Evolutionary conservation across 2,329 filamentous ascomycete species (phyloP).

Genomic region (Clonostachys rhizophaga): DNA sequence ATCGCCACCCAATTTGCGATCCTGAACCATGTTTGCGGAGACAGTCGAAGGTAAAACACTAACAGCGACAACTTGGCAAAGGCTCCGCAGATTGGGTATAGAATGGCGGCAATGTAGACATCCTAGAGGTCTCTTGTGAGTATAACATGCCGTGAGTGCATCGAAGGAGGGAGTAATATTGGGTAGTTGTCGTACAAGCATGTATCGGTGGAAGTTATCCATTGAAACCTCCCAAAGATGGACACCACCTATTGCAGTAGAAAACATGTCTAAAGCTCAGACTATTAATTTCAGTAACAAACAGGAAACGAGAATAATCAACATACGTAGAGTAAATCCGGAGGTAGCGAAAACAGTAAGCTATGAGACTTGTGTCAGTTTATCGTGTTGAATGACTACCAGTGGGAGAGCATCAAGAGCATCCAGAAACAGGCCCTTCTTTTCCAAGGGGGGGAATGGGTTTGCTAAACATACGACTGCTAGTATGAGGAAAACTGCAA

Average conservation of each 20-base stretch:
- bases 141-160: neutral
- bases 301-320: neutral
- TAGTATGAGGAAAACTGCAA: neutral
- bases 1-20: slow-evolving; percentile 15
- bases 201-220: slow-evolving; percentile 3
- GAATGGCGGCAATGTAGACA: slow-evolving; percentile 10
- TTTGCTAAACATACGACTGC: neutral
- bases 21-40: slow-evolving; percentile 19
- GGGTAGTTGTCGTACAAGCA: slow-evolving; percentile 1
- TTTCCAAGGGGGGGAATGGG: too few species aligned
- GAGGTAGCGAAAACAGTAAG: too few species aligned
- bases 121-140: slow-evolving; percentile 4
- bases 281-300: neutral
- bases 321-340: too few species aligned
- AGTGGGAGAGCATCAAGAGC: too few species aligned
- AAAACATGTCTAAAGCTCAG: neutral
- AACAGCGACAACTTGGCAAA: slow-evolving; percentile 23
- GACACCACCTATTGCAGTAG: slow-evolving; percentile 7
- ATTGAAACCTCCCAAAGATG: slow-evolving; percentile 14
- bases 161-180: neutral
- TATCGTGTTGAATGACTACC: too few species aligned
- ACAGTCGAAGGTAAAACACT: slow-evolving; percentile 23
- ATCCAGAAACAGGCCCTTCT: too few species aligned
- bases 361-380: too few species aligned
- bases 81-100: slow-evolving; percentile 20